These are phyloP conservation scores for Kwoniella mangroviensis DNA, from an alignment of 768 basidiomycete genomes.

Conservation along the genomic window DNA sequence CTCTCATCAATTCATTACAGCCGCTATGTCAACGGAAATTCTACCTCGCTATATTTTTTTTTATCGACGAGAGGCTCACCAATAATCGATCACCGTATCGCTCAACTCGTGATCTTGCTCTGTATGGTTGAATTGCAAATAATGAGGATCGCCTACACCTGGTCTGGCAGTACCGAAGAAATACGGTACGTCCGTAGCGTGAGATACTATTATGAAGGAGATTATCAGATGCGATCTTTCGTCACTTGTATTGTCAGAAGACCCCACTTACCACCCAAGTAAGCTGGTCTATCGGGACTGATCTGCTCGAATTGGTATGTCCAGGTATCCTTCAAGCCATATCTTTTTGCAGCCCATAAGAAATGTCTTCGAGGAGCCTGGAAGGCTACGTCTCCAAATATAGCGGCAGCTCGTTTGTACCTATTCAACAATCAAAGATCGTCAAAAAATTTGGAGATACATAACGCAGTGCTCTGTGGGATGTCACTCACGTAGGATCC, in stretches of 20 bases:
- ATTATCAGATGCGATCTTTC: not conserved
- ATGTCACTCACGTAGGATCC: constrained; percentile 24
- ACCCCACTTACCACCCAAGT: constrained; percentile 19
- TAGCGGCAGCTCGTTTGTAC: constrained; percentile 45
- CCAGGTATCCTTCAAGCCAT: constrained; percentile 44
- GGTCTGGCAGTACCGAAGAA: constrained; percentile 14
- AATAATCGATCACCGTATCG: constrained; percentile 43
- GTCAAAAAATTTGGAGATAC: not conserved
- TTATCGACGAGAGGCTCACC: constrained; percentile 30
- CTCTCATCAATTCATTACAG: not conserved
- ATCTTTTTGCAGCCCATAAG: constrained; percentile 32
- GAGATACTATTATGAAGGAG: constrained; percentile 12
- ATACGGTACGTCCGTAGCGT: constrained; percentile 18
- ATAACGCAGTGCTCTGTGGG: not conserved
- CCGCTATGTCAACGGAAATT: no score
- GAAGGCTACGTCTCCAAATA: constrained; percentile 51
- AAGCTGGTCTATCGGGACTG: constrained; percentile 9
- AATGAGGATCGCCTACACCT: constrained; percentile 7
- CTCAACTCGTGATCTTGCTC: constrained; percentile 30
- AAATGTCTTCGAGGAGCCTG: constrained; percentile 48
- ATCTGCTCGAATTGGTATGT: constrained; percentile 49
- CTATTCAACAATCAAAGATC: constrained; percentile 1
- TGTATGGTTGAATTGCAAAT: constrained; percentile 31
- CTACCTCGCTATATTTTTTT: no score
- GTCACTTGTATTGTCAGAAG: not conserved